phyloP scores from a whole-genome alignment of 768 basidiomycete genomes.

The Antrodiella citrinella region DNA sequence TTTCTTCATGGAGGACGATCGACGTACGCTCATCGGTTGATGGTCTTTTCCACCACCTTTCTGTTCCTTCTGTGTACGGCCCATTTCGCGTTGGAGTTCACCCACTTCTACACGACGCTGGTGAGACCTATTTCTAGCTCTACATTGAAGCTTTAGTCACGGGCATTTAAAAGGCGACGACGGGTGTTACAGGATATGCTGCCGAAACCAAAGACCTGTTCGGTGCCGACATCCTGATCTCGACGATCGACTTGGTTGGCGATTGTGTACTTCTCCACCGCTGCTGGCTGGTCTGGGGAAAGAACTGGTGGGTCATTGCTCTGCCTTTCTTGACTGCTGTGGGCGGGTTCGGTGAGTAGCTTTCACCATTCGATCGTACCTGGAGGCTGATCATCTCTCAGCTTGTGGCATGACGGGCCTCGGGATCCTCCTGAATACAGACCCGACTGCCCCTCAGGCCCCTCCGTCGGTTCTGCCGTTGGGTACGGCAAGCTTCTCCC shows the following conservation, averaged over 20 bases:
- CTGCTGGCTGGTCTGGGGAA: conserved; percentile 34
- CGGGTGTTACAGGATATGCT: conserved; percentile 21
- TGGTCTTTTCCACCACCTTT: conserved; percentile 21
- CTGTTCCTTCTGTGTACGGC: conserved; percentile 27
- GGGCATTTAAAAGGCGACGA: too few relatives aligned
- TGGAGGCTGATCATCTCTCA: conserved; percentile 14
- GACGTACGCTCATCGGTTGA: conserved; percentile 16
- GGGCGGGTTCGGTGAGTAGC: conserved; percentile 25
- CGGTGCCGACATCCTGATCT: conserved; percentile 29
- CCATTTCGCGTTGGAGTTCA: conserved; percentile 28
- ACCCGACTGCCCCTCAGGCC: conserved; percentile 25
- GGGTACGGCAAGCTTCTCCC: conserved; percentile 26
- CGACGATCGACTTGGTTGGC: conserved; percentile 28
- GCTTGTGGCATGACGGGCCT: conserved; percentile 13
- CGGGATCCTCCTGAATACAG: conserved; percentile 22
- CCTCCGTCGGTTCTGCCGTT: conserved; percentile 28
- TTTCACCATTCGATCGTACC: neutral
- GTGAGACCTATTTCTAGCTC: too few relatives aligned
- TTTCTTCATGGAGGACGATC: conserved; percentile 11
- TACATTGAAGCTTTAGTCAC: too few relatives aligned
- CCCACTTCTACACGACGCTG: conserved; percentile 24
- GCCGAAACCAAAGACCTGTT: conserved; percentile 24
- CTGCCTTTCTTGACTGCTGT: conserved; percentile 28
- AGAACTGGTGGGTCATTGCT: conserved; percentile 24
- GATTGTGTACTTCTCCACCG: conserved; percentile 32